These are phyloP conservation scores for Solanum dulcamara DNA, from an alignment of 257 asterid species.

Conservation along the genomic window DNA sequence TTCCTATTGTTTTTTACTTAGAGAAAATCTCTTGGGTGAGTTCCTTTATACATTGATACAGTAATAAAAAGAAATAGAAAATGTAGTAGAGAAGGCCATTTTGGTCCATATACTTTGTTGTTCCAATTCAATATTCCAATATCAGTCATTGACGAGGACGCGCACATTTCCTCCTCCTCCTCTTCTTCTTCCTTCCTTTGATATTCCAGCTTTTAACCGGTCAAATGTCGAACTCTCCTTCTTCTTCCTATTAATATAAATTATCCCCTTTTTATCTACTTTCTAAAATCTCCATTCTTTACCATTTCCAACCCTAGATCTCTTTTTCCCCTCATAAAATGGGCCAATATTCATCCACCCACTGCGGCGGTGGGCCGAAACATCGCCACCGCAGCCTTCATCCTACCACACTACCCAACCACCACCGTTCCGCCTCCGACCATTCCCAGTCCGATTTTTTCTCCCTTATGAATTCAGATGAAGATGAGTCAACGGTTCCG, in stretches of 20 bases:
- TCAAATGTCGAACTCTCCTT: neutral
- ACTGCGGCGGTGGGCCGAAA: slow-evolving; percentile 7
- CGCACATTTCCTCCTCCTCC: neutral
- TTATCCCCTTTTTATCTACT: neutral
- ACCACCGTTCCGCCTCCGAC: neutral
- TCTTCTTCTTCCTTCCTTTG: neutral
- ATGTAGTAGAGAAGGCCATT: neutral
- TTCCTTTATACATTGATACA: too few species aligned
- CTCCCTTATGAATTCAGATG: slow-evolving; percentile 14
- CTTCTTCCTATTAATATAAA: neutral
- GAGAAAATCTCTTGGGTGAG: too few species aligned
- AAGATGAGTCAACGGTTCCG: neutral
- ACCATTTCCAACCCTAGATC: neutral
- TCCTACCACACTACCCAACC: neutral
- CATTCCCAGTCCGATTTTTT: slow-evolving; percentile 1
- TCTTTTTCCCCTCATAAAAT: neutral
- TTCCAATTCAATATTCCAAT: neutral
- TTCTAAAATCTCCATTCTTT: neutral
- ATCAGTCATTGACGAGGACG: neutral
- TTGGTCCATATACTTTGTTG: neutral
- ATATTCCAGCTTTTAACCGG: slow-evolving; percentile 4
- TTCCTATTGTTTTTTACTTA: too few species aligned
- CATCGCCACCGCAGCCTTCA: neutral
- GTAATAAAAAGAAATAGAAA: too few species aligned
- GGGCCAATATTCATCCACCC: slow-evolving; percentile 27